These are phyloP conservation scores for Glomus cerebriforme DNA, from an alignment of 192 early-diverging fungal species.

Conservation along the genomic window DNA sequence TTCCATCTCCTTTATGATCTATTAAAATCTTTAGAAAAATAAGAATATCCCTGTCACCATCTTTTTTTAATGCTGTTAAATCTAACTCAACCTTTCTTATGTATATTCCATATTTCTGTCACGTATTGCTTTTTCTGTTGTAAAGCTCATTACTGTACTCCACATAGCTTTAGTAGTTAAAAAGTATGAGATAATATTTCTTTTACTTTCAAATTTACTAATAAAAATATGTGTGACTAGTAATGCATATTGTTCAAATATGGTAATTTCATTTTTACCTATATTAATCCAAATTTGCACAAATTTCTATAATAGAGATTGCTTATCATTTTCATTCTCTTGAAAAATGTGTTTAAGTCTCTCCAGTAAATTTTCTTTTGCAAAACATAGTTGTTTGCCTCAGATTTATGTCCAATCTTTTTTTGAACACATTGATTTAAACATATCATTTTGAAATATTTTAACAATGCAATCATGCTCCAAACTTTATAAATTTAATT, in stretches of 20 bases:
- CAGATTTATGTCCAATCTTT: slow-evolving; percentile 7
- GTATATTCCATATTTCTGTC: neutral
- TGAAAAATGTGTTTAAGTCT: slow-evolving; percentile 17
- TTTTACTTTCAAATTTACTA: neutral
- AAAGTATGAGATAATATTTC: slow-evolving; percentile 8
- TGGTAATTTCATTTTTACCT: neutral
- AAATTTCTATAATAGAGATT: neutral
- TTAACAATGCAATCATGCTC: slow-evolving; percentile 7
- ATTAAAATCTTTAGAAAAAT: slow-evolving; percentile 1
- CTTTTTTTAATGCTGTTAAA: slow-evolving; percentile 1
- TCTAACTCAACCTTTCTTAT: slow-evolving; percentile 19
- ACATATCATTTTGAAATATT: slow-evolving; percentile 6
- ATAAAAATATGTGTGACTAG: slow-evolving; percentile 5
- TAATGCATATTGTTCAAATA: slow-evolving; percentile 7
- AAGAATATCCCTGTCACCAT: neutral
- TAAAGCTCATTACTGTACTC: slow-evolving; percentile 13
- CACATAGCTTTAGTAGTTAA: slow-evolving; percentile 9
- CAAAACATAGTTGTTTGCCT: slow-evolving; percentile 1
- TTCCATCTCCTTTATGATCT: slow-evolving; percentile 6
- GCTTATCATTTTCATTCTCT: slow-evolving; percentile 1
- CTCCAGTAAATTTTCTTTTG: slow-evolving; percentile 13
- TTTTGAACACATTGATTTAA: slow-evolving; percentile 22
- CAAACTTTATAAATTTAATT: slow-evolving; percentile 6
- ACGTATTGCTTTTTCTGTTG: neutral
- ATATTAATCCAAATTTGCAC: neutral